A percentile compares a stretch with the other conserved stretches of the same genome.
phyloP scores from a whole-genome alignment of 164 flowering plant species.

The Macadamia integrifolia region DNA sequence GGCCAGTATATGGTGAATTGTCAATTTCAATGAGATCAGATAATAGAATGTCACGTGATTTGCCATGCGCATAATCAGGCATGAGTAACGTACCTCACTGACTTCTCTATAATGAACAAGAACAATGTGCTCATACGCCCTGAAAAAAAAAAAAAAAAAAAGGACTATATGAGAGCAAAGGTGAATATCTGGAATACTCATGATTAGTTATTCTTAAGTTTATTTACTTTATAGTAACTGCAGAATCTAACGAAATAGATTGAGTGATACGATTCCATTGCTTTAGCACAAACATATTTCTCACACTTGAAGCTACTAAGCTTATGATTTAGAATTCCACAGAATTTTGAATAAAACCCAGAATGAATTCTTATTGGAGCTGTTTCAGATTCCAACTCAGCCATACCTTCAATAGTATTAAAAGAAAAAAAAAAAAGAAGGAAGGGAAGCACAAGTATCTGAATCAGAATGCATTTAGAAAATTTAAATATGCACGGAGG shows the following conservation, averaged over 20 bases:
- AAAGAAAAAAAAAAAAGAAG: too few relatives aligned
- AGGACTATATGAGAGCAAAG: neutral
- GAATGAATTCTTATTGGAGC: too few relatives aligned
- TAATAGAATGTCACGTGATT: neutral
- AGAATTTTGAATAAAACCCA: neutral
- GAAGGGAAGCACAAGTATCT: too few relatives aligned
- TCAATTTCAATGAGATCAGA: neutral
- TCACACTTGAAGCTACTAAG: neutral
- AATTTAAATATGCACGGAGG: neutral
- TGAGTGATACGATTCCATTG: too few relatives aligned
- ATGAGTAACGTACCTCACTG: constrained; percentile 37
- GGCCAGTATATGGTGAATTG: neutral
- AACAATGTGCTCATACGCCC: constrained; percentile 75
- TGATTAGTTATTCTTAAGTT: neutral
- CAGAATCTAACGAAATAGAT: neutral
- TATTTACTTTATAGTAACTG: neutral
- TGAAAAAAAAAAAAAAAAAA: constrained; percentile 22
- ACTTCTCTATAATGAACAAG: constrained; percentile 84
- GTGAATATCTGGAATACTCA: neutral
- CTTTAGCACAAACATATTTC: neutral
- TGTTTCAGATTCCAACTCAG: too few relatives aligned
- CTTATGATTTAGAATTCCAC: neutral
- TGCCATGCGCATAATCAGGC: constrained; percentile 1
- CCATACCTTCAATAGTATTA: too few relatives aligned
- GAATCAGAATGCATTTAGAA: too few relatives aligned